Evolutionary conservation across 208 protist genomes (phyloP).

Genomic region (Borovskyia barvae): DNA sequence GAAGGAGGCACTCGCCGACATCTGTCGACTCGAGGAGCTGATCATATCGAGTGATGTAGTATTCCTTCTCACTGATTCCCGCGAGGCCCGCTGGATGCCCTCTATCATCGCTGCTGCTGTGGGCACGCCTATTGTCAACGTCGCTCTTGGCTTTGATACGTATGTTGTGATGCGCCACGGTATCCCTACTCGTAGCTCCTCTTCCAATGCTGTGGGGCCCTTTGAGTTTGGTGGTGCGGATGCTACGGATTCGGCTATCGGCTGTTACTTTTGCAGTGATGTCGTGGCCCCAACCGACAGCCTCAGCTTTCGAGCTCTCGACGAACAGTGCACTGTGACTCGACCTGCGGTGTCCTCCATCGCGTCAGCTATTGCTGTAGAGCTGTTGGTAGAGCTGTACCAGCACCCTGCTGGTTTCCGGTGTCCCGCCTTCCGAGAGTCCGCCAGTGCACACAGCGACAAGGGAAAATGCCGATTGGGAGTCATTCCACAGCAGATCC

Average conservation of each 20-base stretch:
- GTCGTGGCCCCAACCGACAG: constrained; percentile 91
- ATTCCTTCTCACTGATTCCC: constrained; percentile 97
- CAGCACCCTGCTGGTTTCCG: constrained; percentile 87
- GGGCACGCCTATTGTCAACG: constrained; percentile 93
- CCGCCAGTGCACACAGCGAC: constrained; percentile 14
- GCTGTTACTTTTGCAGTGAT: constrained; percentile 99
- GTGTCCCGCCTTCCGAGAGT: constrained; percentile 50
- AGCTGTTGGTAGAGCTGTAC: constrained; percentile 92
- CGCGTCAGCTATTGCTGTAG: constrained; percentile 92
- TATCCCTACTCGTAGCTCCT: constrained; percentile 17
- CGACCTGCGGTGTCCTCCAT: constrained; percentile 93
- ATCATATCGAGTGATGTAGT: constrained; percentile 93
- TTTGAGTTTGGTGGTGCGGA: neutral
- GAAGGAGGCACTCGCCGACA: constrained; percentile 29
- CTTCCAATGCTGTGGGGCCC: constrained; percentile 11
- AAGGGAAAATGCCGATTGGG: constrained; percentile 51
- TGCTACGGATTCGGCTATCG: constrained; percentile 49
- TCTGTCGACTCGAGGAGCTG: constrained; percentile 70
- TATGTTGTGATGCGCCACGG: constrained; percentile 98
- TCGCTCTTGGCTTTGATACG: constrained; percentile 97
- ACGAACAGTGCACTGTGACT: constrained; percentile 99
- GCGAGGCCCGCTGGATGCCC: constrained; percentile 97
- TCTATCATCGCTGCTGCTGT: constrained; percentile 86
- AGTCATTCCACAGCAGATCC: constrained; percentile 82
- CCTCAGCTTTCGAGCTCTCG: constrained; percentile 93